A percentile compares a stretch with the other conserved stretches of the same genome.
Conservation (phyloP, 2,329 filamentous ascomycete genomes). For the Coniochaeta ligniaria region DNA sequence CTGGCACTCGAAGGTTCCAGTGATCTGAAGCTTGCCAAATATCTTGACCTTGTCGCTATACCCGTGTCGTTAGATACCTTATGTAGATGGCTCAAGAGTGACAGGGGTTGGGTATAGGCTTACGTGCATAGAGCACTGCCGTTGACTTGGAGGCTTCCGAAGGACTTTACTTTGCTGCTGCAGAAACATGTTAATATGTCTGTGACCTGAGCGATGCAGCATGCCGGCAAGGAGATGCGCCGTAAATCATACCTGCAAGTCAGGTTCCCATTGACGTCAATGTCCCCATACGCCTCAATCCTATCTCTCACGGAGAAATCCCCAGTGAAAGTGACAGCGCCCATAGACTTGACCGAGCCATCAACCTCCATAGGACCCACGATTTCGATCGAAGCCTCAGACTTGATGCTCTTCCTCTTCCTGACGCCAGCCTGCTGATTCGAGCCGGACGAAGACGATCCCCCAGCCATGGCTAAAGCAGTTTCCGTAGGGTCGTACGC, state of each 20-base stretch:
- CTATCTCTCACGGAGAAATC: conserved; percentile 35
- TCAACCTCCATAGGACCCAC: conserved; percentile 38
- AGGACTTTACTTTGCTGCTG: conserved; percentile 37
- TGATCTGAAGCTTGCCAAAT: conserved; percentile 36
- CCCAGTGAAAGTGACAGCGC: conserved; percentile 34
- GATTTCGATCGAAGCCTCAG: conserved; percentile 31
- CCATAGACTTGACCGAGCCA: conserved; percentile 37
- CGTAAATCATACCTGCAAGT: conserved; percentile 28
- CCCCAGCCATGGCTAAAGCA: neutral
- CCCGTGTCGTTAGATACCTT: neutral
- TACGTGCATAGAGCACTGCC: conserved; percentile 31
- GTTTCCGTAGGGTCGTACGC: neutral
- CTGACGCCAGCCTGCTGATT: conserved; percentile 3
- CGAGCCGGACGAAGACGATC: neutral
- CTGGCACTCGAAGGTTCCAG: conserved; percentile 32
- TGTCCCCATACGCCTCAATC: conserved; percentile 38
- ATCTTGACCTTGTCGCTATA: conserved; percentile 36
- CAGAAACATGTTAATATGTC: neutral
- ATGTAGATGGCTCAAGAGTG: too few species aligned
- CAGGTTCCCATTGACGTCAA: conserved; percentile 33
- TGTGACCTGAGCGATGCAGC: too few species aligned
- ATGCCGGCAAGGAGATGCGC: neutral
- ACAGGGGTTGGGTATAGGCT: conserved; percentile 5
- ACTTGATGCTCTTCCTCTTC: conserved; percentile 32
- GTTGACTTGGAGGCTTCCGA: conserved; percentile 35